Evolutionary conservation across 2,329 filamentous ascomycete species (phyloP), one percentile per base, ranked within the genome.

Genomic region (Colletotrichum trifolii): DNA sequence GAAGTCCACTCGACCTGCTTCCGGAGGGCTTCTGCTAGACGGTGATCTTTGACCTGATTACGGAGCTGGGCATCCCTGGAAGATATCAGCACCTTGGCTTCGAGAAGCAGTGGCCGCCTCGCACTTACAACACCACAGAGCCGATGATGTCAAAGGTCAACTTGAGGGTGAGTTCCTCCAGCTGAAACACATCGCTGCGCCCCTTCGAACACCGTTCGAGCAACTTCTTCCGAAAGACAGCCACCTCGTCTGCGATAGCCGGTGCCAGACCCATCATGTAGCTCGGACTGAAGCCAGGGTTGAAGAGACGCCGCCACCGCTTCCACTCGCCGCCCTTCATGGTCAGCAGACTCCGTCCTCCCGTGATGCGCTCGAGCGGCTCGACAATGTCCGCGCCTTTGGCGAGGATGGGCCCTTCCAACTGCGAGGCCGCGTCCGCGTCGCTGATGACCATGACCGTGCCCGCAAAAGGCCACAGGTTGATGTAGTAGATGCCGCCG

Each of bases 141-240:
- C 71, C 70, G 48, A 80, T 81, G 35, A 81, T 71, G 55, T 82
- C 79, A 11, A 80, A 75, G 0, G 79, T 77, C 11, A 81, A 67
- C 52, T 76, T 76, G 8, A 72, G 75, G 1, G 78, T 75, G n/a
- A 71, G 73, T 10, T 74, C 68, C 59, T 80, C 74, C 10, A 82
- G 67, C 25, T 48, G 42, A 8, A 64, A 64, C 13, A 69, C 60
- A 39, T 76, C 47, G 11, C 48, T 59, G n/a, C 17, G 12, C 0
- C 54, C 54, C 3, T n/a, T n/a, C 10, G 39, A 34, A 38, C 46
- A 57, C n/a, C 40, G 46, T 13, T 46, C 54, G 3, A 57, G 13
- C 10, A 63, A 15, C 6, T 48, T 52, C 42, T 53, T 38, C 7
- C 54, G 53, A 34, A 81, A 81, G 3, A 77, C 73, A 8, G 72